Evolutionary conservation across 2,329 filamentous ascomycete species (phyloP).

Genomic region (Cordyceps tenuipes): DNA sequence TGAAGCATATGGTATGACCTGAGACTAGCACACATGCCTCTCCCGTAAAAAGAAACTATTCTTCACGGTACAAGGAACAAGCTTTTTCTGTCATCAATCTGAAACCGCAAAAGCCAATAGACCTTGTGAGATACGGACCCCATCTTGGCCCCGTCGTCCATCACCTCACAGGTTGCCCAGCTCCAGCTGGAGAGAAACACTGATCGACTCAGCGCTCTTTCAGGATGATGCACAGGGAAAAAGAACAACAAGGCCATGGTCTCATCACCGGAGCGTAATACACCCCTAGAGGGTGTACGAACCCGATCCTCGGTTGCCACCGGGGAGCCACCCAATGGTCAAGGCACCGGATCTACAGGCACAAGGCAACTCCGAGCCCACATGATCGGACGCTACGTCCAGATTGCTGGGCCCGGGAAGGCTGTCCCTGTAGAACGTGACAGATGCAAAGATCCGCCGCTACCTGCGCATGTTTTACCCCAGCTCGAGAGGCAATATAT

Average conservation of each 20-base stretch:
- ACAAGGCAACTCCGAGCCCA: neutral
- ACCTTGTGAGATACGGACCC: too few species aligned
- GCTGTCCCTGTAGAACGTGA: conserved; percentile 2
- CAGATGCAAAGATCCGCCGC: neutral
- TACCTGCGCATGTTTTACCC: neutral
- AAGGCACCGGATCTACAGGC: conserved; percentile 5
- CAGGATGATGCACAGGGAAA: neutral
- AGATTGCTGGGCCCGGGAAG: neutral
- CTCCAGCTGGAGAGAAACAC: neutral
- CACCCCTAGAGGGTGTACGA: neutral
- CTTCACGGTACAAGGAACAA: too few species aligned
- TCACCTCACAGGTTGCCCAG: too few species aligned
- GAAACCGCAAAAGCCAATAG: too few species aligned
- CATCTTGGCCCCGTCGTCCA: too few species aligned
- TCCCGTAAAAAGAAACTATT: too few species aligned
- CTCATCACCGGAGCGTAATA: neutral
- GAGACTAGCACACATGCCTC: too few species aligned
- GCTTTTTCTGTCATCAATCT: too few species aligned
- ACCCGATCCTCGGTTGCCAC: neutral
- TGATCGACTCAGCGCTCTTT: neutral
- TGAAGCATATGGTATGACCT: too few species aligned
- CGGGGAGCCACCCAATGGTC: neutral
- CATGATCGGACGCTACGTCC: conserved; percentile 4
- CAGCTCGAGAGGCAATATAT: conserved; percentile 2
- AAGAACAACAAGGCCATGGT: neutral